Evolutionary conservation across 768 basidiomycete genomes (phyloP).

Genomic region (Kondoa subrosea): DNA sequence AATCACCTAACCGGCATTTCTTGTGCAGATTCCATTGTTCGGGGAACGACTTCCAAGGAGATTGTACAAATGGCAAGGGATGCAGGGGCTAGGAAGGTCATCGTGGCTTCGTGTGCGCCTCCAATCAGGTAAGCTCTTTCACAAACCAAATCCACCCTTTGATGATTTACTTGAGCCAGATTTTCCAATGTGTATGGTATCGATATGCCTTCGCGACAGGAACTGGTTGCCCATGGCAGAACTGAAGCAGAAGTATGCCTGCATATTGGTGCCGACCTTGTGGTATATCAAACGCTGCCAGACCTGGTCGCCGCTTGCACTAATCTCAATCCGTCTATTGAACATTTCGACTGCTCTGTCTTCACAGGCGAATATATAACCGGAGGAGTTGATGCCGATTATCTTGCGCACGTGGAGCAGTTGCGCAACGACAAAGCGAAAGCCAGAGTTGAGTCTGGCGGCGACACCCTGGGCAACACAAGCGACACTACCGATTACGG

Average conservation of each 20-base stretch:
- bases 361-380: constrained; percentile 96
- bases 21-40: constrained; percentile 76
- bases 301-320: constrained; percentile 75
- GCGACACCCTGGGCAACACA: background rate
- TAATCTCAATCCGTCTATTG: constrained; percentile 54
- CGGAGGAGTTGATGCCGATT: constrained; percentile 69
- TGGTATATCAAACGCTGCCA: constrained; percentile 81
- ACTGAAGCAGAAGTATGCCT: constrained; percentile 53
- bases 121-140: constrained; percentile 55
- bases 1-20: background rate
- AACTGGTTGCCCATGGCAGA: constrained; percentile 73
- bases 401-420: constrained; percentile 56
- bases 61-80: constrained; percentile 99
- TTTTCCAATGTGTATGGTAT: constrained; percentile 95
- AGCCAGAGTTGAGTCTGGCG: constrained; percentile 33
- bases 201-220: constrained; percentile 92
- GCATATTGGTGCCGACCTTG: constrained; percentile 82
- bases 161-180: constrained; percentile 33
- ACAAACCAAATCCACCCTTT: background rate
- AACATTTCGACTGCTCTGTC: constrained; percentile 83
- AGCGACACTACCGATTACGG: constrained; percentile 7
- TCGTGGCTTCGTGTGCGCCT: constrained; percentile 91
- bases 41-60: constrained; percentile 95
- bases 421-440: constrained; percentile 69
- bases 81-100: constrained; percentile 87